These are phyloP conservation scores for Plasmodium knowlesi DNA, from an alignment of 169 alveolate genomes.

Conservation along the genomic window DNA sequence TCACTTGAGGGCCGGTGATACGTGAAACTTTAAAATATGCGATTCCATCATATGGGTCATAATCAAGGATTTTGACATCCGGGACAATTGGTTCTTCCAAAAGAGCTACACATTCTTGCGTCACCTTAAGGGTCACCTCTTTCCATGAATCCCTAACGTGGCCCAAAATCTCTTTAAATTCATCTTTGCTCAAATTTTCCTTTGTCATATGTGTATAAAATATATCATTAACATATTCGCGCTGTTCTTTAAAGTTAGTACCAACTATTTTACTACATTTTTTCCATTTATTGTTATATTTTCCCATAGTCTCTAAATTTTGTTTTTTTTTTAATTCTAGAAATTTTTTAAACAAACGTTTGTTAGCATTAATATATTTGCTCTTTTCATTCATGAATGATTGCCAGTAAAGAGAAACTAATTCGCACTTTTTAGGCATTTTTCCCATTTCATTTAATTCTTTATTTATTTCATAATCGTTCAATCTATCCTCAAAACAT, in stretches of 20 bases:
- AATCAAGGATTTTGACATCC: too few relatives aligned
- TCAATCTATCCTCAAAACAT: conserved; percentile 2
- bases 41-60: too few relatives aligned
- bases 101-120: background rate
- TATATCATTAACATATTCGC: background rate
- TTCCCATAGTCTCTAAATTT: background rate
- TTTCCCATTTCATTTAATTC: background rate
- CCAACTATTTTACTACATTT: background rate
- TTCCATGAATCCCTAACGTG: background rate
- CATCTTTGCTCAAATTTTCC: background rate
- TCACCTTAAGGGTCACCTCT: background rate
- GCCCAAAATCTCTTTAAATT: background rate
- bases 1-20: too few relatives aligned
- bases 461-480: background rate
- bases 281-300: background rate
- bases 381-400: background rate
- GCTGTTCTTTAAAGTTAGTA: background rate
- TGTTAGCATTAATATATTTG: background rate
- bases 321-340: background rate
- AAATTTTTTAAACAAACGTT: background rate
- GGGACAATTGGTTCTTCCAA: background rate
- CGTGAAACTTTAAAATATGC: too few relatives aligned
- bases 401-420: background rate
- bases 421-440: background rate
- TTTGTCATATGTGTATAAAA: background rate